Evolutionary conservation across 129 eudicot species (phyloP).

Genomic region (Flaveria brownii): DNA sequence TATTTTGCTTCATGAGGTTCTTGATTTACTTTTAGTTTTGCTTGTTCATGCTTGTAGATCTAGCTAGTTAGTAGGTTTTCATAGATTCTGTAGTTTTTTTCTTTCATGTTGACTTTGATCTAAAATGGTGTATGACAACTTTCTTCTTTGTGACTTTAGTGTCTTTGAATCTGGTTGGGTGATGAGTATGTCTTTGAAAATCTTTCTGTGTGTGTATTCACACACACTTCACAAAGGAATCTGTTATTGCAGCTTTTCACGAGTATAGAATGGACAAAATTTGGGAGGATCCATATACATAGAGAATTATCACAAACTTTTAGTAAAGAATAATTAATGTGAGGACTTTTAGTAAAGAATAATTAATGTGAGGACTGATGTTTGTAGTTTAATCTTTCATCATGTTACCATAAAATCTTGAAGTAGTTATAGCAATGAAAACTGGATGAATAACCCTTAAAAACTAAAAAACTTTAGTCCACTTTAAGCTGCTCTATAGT

Average conservation of each 20-base stretch:
- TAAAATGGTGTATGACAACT: neutral
- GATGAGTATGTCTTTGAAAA: slow-evolving; percentile 11
- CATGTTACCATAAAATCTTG: neutral
- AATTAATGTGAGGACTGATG: slow-evolving; percentile 15
- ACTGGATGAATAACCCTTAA: neutral
- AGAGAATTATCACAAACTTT: slow-evolving; percentile 12
- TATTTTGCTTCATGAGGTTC: slow-evolving; percentile 25
- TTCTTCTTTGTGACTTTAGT: slow-evolving; percentile 12
- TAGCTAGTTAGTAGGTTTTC: slow-evolving; percentile 19
- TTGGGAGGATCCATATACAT: slow-evolving; percentile 17
- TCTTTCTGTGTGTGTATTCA: neutral
- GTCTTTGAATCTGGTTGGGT: slow-evolving; percentile 26
- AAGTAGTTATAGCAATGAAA: neutral
- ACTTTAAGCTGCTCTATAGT: neutral
- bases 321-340: neutral
- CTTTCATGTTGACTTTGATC: slow-evolving; percentile 28
- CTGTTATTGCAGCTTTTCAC: slow-evolving; percentile 34
- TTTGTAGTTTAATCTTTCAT: slow-evolving; percentile 29
- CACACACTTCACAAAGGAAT: slow-evolving; percentile 16
- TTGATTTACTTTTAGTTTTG: slow-evolving; percentile 26
- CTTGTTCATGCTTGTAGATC: slow-evolving; percentile 26
- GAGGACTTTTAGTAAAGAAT: slow-evolving; percentile 8
- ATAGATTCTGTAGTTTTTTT: slow-evolving; percentile 11
- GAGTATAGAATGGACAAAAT: slow-evolving; percentile 18
- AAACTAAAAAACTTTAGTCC: neutral